phyloP scores from a whole-genome alignment of 805 yeast species.

The Lipomyces spencermartinsiae region DNA sequence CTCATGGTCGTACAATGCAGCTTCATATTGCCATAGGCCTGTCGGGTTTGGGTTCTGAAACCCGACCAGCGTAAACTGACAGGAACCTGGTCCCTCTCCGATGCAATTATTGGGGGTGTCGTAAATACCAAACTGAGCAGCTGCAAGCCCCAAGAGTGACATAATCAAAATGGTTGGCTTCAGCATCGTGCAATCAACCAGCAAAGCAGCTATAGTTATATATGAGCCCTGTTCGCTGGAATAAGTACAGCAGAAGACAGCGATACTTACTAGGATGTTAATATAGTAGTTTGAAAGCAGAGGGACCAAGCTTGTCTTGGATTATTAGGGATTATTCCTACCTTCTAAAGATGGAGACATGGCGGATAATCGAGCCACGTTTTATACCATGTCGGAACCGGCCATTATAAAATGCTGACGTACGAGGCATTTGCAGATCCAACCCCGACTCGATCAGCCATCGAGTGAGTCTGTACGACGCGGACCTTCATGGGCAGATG shows the following conservation, averaged over 20 bases:
- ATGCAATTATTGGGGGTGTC: neutral
- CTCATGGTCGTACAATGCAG: slow-evolving; percentile 1
- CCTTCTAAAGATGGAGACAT: neutral
- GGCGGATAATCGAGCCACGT: neutral
- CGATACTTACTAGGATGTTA: neutral
- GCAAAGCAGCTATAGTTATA: neutral
- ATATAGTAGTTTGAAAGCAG: neutral
- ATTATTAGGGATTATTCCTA: neutral
- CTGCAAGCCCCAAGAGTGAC: neutral
- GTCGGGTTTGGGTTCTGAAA: neutral
- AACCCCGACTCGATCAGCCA: neutral
- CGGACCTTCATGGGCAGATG: neutral
- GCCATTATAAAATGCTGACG: neutral
- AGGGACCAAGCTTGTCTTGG: neutral
- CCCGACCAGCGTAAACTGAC: neutral
- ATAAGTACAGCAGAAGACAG: neutral
- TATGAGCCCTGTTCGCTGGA: neutral
- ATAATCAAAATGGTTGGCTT: neutral
- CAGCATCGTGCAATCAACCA: neutral
- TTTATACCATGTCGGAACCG: neutral
- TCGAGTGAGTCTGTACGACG: neutral
- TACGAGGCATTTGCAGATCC: neutral
- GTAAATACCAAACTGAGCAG: neutral
- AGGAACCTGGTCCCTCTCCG: slow-evolving; percentile 1
- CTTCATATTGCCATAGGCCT: neutral